phyloP scores from a whole-genome alignment of 2,329 filamentous ascomycete species.

The Penicillium freii region DNA sequence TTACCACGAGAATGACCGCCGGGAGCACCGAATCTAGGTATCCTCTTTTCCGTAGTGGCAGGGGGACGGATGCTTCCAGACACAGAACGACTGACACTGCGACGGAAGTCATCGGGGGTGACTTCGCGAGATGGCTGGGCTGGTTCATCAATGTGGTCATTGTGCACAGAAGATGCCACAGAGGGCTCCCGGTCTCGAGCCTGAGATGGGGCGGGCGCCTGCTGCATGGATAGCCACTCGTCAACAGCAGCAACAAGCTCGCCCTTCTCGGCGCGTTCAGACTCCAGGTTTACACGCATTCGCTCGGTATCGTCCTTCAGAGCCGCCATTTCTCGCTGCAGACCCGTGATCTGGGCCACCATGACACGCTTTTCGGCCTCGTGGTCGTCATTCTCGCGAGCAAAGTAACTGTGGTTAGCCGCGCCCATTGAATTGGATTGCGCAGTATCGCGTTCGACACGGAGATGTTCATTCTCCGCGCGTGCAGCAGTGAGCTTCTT shows the following conservation, averaged over 20 bases:
- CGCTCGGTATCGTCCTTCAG: conserved; percentile 67
- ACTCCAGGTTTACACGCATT: conserved; percentile 59
- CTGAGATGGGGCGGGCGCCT: conserved; percentile 16
- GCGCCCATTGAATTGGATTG: conserved; percentile 55
- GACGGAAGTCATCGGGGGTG: conserved; percentile 21
- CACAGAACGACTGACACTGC: conserved; percentile 27
- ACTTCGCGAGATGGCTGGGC: conserved; percentile 16
- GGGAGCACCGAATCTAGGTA: conserved; percentile 33
- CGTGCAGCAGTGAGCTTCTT: conserved; percentile 64
- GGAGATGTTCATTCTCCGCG: conserved; percentile 73
- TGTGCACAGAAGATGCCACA: conserved; percentile 17
- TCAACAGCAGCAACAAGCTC: conserved; percentile 50
- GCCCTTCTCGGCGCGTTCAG: conserved; percentile 51
- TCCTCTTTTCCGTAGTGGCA: conserved; percentile 31
- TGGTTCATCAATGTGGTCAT: conserved; percentile 11
- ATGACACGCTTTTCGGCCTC: conserved; percentile 67
- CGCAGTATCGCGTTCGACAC: conserved; percentile 63
- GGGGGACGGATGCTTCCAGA: conserved; percentile 35
- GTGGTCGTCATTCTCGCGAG: conserved; percentile 56
- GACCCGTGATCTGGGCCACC: conserved; percentile 70
- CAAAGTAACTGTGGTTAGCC: conserved; percentile 46
- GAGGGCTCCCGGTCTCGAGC: conserved; percentile 16
- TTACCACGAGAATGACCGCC: conserved; percentile 34
- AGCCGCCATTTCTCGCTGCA: conserved; percentile 69
- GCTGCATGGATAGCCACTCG: conserved; percentile 47